A percentile compares a stretch with the other conserved stretches of the same genome.
These are phyloP conservation scores for Mycena filopes DNA, from an alignment of 768 basidiomycete species.

Conservation along the genomic window DNA sequence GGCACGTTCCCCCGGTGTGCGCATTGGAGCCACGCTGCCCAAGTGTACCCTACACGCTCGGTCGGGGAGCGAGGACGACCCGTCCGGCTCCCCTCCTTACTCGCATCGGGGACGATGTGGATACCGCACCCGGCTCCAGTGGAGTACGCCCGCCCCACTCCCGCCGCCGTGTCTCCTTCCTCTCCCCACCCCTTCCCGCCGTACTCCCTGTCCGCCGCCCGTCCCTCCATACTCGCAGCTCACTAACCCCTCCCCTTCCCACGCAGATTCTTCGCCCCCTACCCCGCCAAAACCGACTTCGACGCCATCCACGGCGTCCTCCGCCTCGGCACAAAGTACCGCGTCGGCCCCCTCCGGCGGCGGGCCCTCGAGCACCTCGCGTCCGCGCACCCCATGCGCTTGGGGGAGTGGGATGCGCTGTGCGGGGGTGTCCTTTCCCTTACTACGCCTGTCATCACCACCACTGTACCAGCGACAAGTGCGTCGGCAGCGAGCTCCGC, in stretches of 20 bases:
- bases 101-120: too few species aligned
- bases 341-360: constrained; percentile 32
- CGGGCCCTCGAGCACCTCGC: constrained; percentile 32
- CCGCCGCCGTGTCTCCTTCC: too few species aligned
- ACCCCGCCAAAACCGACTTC: constrained; percentile 31
- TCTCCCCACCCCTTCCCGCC: neutral
- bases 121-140: too few species aligned
- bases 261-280: constrained; percentile 33
- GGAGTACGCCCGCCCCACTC: too few species aligned
- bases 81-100: too few species aligned
- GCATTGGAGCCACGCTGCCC: too few species aligned
- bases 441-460: neutral
- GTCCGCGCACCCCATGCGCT: constrained; percentile 26
- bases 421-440: constrained; percentile 1
- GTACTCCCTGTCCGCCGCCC: neutral
- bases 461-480: neutral
- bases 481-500: neutral
- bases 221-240: neutral
- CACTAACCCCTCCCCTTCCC: neutral
- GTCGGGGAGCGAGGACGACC: too few species aligned
- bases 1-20: too few species aligned
- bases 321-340: constrained; percentile 31
- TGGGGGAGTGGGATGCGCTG: constrained; percentile 28
- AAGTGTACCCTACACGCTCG: too few species aligned
- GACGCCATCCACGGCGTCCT: constrained; percentile 33